Percentiles rank a stretch among this genome's conserved stretches.
Conservation (phyloP, 169 alveolate species). For the Cryptosporidium meleagridis region DNA sequence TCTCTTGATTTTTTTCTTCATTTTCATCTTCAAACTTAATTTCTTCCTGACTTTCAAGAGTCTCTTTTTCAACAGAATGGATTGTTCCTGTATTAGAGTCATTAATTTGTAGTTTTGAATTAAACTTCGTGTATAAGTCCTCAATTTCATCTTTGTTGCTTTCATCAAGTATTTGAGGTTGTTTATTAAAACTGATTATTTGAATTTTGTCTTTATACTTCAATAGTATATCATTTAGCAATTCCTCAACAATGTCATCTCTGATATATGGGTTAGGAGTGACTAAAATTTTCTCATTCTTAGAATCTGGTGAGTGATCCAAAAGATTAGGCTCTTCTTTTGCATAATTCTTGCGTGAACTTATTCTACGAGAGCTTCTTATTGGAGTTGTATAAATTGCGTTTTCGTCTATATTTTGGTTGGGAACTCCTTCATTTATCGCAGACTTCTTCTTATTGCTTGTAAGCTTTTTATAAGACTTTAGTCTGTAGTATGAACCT, state of each 20-base stretch:
- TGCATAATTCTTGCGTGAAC: neutral
- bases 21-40: neutral
- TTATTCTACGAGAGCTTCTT: constrained; percentile 58
- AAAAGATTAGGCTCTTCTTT: neutral
- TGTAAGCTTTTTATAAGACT: constrained; percentile 24
- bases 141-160: neutral
- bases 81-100: neutral
- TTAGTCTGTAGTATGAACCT: constrained; percentile 44
- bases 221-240: constrained; percentile 26
- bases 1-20: neutral
- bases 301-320: neutral
- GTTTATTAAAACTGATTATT: constrained; percentile 23
- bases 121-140: neutral
- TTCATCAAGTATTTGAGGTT: constrained; percentile 32
- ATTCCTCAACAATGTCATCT: constrained; percentile 17
- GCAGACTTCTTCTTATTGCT: neutral
- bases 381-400: constrained; percentile 55
- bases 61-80: neutral
- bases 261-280: constrained; percentile 66
- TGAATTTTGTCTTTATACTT: constrained; percentile 30
- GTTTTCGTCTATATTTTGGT: neutral
- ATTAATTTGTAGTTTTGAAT: constrained; percentile 12
- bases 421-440: neutral
- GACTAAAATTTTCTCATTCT: neutral
- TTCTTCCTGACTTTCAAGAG: neutral